These are phyloP conservation scores for Colletotrichum australisinense DNA, from an alignment of 2,329 filamentous ascomycete genomes.

Conservation along the genomic window DNA sequence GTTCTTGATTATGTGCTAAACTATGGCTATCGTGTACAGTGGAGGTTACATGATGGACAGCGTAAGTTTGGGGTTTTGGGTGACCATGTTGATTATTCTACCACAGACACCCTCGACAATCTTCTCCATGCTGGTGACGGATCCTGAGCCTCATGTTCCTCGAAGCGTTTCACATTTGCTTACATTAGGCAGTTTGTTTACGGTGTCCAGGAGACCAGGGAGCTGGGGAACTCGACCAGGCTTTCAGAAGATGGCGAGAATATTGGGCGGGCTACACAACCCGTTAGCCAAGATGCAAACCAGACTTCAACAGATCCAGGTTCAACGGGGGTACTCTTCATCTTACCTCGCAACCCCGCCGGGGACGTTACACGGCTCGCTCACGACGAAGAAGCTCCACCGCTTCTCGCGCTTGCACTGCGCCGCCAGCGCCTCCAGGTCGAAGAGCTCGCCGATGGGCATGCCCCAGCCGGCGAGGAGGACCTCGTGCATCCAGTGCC, in stretches of 20 bases:
- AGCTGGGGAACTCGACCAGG: background rate
- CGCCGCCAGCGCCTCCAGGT: slow-evolving; percentile 49
- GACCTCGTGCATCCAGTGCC: slow-evolving; percentile 53
- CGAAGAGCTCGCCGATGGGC: slow-evolving; percentile 55
- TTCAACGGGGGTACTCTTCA: background rate
- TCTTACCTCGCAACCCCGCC: slow-evolving; percentile 39
- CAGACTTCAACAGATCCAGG: background rate
- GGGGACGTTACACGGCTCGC: slow-evolving; percentile 50
- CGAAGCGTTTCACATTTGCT: background rate
- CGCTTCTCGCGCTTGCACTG: slow-evolving; percentile 47
- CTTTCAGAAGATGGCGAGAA: slow-evolving; percentile 48
- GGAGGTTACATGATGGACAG: no score
- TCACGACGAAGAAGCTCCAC: slow-evolving; percentile 53
- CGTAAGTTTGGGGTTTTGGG: background rate
- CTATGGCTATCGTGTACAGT: no score
- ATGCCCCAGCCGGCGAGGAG: slow-evolving; percentile 55
- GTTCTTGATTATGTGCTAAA: slow-evolving; percentile 3
- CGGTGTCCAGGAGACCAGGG: no score
- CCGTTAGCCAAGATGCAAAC: background rate
- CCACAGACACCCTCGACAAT: background rate
- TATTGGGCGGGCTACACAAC: slow-evolving; percentile 46
- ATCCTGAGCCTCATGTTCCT: background rate
- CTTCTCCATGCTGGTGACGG: background rate
- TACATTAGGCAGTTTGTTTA: background rate
- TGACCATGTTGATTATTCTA: background rate